Conservation (phyloP, 768 basidiomycete genomes). For the Tylopilus rubrobrunneus region DNA sequence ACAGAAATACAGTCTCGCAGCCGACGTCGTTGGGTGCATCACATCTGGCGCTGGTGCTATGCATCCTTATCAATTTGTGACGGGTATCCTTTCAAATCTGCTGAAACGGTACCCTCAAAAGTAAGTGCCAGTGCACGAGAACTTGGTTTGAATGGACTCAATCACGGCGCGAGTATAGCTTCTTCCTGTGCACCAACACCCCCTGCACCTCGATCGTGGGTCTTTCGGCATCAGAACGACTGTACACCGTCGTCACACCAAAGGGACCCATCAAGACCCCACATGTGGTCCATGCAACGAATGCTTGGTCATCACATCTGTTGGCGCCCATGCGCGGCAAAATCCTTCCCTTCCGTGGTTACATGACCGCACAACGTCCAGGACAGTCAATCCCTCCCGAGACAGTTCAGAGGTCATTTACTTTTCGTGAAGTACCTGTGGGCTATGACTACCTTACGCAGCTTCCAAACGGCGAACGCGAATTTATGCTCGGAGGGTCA, state of each 20-base stretch:
- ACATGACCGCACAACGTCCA: slow-evolving; percentile 64
- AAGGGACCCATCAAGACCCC: slow-evolving; percentile 51
- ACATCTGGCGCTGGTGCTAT: slow-evolving; percentile 54
- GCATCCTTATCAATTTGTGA: slow-evolving; percentile 69
- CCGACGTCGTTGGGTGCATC: slow-evolving; percentile 46
- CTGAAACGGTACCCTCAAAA: slow-evolving; percentile 42
- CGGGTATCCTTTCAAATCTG: slow-evolving; percentile 54
- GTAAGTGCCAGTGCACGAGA: slow-evolving; percentile 30
- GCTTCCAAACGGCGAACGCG: slow-evolving; percentile 41
- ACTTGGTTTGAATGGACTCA: not conserved
- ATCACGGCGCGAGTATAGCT: slow-evolving; percentile 34
- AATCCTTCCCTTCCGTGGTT: slow-evolving; percentile 56
- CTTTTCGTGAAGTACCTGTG: slow-evolving; percentile 45
- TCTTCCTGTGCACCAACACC: slow-evolving; percentile 55
- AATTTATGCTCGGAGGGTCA: slow-evolving; percentile 65
- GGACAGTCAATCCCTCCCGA: slow-evolving; percentile 35
- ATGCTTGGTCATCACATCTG: slow-evolving; percentile 76
- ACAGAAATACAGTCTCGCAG: slow-evolving; percentile 48
- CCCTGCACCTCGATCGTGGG: slow-evolving; percentile 53
- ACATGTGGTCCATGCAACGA: slow-evolving; percentile 81
- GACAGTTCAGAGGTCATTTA: slow-evolving; percentile 47
- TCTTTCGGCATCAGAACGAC: slow-evolving; percentile 20
- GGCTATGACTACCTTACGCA: slow-evolving; percentile 70
- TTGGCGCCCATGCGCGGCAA: slow-evolving; percentile 58
- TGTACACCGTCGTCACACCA: slow-evolving; percentile 59